phyloP scores from a whole-genome alignment of 805 yeast genomes.

The Teunomyces tritomae region DNA sequence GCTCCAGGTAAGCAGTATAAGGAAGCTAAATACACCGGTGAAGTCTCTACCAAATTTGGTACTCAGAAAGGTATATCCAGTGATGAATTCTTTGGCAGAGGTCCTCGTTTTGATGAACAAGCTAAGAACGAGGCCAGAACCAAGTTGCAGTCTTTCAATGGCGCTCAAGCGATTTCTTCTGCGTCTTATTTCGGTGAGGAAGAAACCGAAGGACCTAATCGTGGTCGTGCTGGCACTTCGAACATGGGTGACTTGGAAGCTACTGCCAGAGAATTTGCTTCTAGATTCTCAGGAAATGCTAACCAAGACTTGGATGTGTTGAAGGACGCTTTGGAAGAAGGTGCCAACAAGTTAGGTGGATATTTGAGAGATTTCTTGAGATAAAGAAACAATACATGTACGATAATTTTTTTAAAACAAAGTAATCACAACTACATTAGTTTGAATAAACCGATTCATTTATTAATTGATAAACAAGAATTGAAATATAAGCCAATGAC shows the following conservation, averaged over 20 bases:
- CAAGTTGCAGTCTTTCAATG: constrained; percentile 78
- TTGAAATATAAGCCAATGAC: constrained; percentile 1
- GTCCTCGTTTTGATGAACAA: constrained; percentile 67
- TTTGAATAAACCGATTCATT: neutral
- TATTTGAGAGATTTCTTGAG: constrained; percentile 83
- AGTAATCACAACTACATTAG: neutral
- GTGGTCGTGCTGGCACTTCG: constrained; percentile 23
- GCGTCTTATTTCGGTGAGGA: constrained; percentile 90
- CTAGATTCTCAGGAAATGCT: constrained; percentile 69
- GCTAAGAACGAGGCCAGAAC: constrained; percentile 76
- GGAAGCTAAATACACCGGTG: constrained; percentile 68
- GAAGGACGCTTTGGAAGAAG: constrained; percentile 89
- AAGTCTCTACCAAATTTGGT: constrained; percentile 76
- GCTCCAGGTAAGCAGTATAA: constrained; percentile 39
- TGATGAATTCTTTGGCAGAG: constrained; percentile 91
- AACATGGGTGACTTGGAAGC: constrained; percentile 51
- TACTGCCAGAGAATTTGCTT: constrained; percentile 60
- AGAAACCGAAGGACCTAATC: constrained; percentile 39
- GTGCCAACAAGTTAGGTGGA: constrained; percentile 85
- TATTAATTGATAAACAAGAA: constrained; percentile 4
- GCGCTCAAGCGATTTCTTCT: constrained; percentile 90
- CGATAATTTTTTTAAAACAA: neutral
- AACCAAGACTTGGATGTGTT: constrained; percentile 85
- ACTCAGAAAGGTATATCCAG: constrained; percentile 92
- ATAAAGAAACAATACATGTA: constrained; percentile 13